Percentiles rank a stretch among this genome's conserved stretches.
Conservation (phyloP, 1,284 basidiomycete genomes). For the Bjerkandera adusta region DNA sequence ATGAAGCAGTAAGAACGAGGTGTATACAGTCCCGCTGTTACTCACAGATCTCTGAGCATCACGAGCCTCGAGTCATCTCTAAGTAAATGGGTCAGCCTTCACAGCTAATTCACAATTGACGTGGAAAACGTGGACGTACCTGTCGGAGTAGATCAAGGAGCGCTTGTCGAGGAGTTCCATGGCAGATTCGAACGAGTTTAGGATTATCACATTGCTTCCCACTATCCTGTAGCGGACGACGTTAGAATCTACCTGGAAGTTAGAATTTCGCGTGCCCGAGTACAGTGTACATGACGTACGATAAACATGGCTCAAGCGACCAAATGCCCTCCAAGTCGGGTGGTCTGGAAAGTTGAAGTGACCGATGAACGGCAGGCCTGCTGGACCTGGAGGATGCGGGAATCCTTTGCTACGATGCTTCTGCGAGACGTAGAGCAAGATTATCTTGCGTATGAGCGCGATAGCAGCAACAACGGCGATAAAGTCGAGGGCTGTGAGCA, state of each 20-base stretch:
- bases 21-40: too few relatives aligned
- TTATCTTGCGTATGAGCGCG: too few relatives aligned
- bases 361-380: background rate
- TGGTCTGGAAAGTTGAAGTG: background rate
- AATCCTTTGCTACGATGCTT: conserved; percentile 2
- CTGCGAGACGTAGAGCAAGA: conserved; percentile 9
- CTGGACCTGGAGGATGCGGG: background rate
- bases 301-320: background rate
- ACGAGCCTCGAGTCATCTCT: background rate
- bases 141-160: conserved; percentile 11
- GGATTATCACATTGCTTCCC: background rate
- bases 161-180: conserved; percentile 10
- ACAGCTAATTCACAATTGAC: too few relatives aligned
- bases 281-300: background rate
- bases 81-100: background rate
- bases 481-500: too few relatives aligned
- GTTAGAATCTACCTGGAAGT: background rate
- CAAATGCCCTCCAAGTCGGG: background rate
- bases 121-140: background rate
- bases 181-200: conserved; percentile 2
- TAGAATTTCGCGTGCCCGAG: background rate
- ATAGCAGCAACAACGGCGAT: too few relatives aligned
- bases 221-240: background rate
- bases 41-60: background rate
- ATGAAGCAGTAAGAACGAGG: background rate